Conservation (phyloP, 1,284 basidiomycete species). For the Trametes hirsuta region DNA sequence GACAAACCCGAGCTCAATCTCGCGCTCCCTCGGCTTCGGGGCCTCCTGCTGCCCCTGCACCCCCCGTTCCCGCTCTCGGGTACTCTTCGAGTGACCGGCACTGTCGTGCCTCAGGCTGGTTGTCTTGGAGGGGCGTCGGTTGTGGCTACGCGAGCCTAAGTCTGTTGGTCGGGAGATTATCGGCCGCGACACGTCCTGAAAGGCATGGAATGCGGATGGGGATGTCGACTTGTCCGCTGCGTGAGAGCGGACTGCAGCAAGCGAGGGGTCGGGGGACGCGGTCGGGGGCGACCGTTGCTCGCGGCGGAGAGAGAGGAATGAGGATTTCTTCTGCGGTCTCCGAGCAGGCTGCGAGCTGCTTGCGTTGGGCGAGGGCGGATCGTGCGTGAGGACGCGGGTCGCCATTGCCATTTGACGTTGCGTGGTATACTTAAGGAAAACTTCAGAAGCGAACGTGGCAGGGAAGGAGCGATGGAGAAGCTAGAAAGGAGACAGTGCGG, state of each 20-base stretch:
- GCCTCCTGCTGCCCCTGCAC: conserved; percentile 17
- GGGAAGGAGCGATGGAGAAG: conserved; percentile 26
- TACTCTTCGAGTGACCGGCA: conserved; percentile 20
- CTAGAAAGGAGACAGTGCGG: conserved; percentile 19
- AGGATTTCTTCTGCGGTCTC: conserved; percentile 52
- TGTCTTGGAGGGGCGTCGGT: conserved; percentile 30
- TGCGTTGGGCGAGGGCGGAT: conserved; percentile 19
- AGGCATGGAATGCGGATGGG: conserved; percentile 31
- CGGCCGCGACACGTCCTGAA: conserved; percentile 28
- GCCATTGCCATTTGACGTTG: conserved; percentile 35
- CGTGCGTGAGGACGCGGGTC: conserved; percentile 29
- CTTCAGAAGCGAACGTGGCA: conserved; percentile 28
- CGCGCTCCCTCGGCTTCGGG: conserved; percentile 17
- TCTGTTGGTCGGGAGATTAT: conserved; percentile 29
- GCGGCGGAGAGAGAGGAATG: conserved; percentile 56
- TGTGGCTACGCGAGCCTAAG: conserved; percentile 22
- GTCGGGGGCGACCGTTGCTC: conserved; percentile 47
- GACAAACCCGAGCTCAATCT: conserved; percentile 22
- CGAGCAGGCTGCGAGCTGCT: conserved; percentile 35
- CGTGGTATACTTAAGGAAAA: conserved; percentile 11
- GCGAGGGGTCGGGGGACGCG: conserved; percentile 32
- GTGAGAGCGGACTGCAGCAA: conserved; percentile 22
- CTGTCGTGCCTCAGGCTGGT: conserved; percentile 25
- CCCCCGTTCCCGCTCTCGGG: conserved; percentile 16
- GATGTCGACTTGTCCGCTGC: conserved; percentile 38